Evolutionary conservation across 352 stramenopile species (phyloP), one percentile per base, ranked within the genome.

Genomic region (Phytophthora pluvialis): DNA sequence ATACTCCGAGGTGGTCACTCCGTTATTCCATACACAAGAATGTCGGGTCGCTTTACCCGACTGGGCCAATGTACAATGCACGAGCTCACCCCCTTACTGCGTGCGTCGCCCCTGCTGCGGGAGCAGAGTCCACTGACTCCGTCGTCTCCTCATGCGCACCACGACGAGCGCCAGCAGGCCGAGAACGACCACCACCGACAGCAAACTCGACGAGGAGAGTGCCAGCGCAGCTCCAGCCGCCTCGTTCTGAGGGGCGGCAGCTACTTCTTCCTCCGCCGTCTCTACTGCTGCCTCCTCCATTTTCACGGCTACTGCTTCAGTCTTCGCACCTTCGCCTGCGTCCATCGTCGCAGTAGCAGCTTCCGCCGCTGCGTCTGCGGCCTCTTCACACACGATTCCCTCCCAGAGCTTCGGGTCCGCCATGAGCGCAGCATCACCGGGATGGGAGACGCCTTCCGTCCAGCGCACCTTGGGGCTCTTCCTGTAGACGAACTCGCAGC

Each of bases 321-420:
- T 55, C 29, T 40, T 49, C 3, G 43, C 16, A 21, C 52, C 49
- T 28, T 47, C 6, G 6, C 28, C 28, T 42, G 51, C 44, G 0
- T 31, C n/a, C 21, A n/a, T 21, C 31, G 60, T 59, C 5, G 42
- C 26, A 46, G 63, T 64, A 38, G 12, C 33, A 12, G 16, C 5
- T 7, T 31, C 32, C 16, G 36, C 31, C 25, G 43, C 28, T 47
- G 36, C 12, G 29, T 58, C 56, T 21, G 15, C 47, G 42, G 59
- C 31, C 28, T 55, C 43, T 15, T 55, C 54, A 8, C 62, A 70
- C 38, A 49, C 62, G 11, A 70, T 33, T 16, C 39, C 46, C 28
- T 59, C 61, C 67, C 67, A 75, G 16, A 75, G 67, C 32, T 64
- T 63, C 6, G 67, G 51, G 38, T 75, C 55, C 5, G 61, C 67